Percentiles rank a stretch among this genome's conserved stretches.
These are phyloP conservation scores for Symbiotaphrina buchneri DNA, from an alignment of 495 filamentous ascomycete species.

Conservation along the genomic window DNA sequence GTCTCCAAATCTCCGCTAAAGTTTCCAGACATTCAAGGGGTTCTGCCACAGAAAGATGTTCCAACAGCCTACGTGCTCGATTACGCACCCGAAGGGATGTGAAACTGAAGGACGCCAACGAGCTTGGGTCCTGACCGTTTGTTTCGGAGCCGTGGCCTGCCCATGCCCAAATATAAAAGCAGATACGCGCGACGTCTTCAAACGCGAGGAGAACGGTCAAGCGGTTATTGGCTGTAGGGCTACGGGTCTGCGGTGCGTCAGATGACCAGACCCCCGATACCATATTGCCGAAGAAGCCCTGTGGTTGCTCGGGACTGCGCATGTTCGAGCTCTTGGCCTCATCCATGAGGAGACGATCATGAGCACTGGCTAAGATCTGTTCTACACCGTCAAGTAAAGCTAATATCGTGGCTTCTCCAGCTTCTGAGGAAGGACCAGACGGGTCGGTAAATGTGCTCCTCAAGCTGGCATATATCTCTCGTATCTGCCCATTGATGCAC, in stretches of 20 bases:
- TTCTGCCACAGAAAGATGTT: constrained; percentile 85
- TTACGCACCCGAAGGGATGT: constrained; percentile 79
- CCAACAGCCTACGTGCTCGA: constrained; percentile 63
- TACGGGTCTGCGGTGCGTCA: constrained; percentile 50
- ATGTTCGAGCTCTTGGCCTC: constrained; percentile 40
- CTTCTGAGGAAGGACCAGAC: constrained; percentile 7
- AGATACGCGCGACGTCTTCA: constrained; percentile 80
- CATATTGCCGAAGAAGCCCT: constrained; percentile 94
- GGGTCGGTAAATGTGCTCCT: constrained; percentile 28
- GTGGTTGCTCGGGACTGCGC: constrained; percentile 66
- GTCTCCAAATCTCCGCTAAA: constrained; percentile 58
- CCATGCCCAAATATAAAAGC: constrained; percentile 93
- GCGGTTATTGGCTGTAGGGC: constrained; percentile 71
- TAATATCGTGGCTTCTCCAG: constrained; percentile 47
- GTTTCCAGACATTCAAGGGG: constrained; percentile 91
- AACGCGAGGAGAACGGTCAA: constrained; percentile 90
- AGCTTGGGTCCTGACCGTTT: constrained; percentile 35
- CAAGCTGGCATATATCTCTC: constrained; percentile 38
- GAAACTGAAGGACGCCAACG: constrained; percentile 67
- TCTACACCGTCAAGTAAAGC: constrained; percentile 74
- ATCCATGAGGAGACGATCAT: constrained; percentile 60
- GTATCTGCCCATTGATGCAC: constrained; percentile 61
- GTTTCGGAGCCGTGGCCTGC: constrained; percentile 36
- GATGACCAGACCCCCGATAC: constrained; percentile 77
- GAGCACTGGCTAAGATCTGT: constrained; percentile 65